phyloP scores from a whole-genome alignment of 495 filamentous ascomycete species.

The Neurospora sp. region DNA sequence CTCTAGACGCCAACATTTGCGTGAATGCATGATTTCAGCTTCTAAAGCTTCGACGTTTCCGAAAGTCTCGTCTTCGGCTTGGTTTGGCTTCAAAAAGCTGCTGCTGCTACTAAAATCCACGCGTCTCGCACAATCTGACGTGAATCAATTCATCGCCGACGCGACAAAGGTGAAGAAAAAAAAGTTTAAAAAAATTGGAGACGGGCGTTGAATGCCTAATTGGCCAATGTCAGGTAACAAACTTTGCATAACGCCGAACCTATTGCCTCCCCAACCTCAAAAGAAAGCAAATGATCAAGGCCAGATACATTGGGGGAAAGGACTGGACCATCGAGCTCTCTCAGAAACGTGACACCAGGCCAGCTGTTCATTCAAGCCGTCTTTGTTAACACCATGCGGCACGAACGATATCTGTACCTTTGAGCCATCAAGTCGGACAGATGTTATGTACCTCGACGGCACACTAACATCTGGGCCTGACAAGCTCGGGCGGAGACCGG shows the following conservation, averaged over 20 bases:
- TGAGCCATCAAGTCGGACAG: neutral
- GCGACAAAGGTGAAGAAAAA: neutral
- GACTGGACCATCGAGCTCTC: neutral
- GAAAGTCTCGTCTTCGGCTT: neutral
- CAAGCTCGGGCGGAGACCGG: neutral
- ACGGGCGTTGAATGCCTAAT: conserved; percentile 1
- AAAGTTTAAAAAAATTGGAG: neutral
- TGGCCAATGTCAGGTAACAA: conserved; percentile 10
- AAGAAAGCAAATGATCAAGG: neutral
- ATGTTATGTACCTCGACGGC: neutral
- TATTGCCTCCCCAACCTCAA: neutral
- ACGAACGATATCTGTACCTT: neutral
- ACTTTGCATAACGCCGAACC: neutral
- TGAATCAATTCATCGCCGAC: neutral
- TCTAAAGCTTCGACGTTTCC: neutral
- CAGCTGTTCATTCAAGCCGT: neutral
- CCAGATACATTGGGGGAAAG: neutral
- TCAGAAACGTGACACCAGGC: neutral
- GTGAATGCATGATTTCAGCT: neutral
- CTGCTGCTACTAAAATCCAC: neutral
- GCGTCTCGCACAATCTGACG: neutral
- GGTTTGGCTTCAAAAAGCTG: neutral
- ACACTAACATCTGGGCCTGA: neutral
- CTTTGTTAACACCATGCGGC: neutral
- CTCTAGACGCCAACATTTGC: neutral